A percentile compares a stretch with the other conserved stretches of the same genome.
Evolutionary conservation across 169 alveolate species (phyloP).

Genomic region (Perkinsus chesapeaki): DNA sequence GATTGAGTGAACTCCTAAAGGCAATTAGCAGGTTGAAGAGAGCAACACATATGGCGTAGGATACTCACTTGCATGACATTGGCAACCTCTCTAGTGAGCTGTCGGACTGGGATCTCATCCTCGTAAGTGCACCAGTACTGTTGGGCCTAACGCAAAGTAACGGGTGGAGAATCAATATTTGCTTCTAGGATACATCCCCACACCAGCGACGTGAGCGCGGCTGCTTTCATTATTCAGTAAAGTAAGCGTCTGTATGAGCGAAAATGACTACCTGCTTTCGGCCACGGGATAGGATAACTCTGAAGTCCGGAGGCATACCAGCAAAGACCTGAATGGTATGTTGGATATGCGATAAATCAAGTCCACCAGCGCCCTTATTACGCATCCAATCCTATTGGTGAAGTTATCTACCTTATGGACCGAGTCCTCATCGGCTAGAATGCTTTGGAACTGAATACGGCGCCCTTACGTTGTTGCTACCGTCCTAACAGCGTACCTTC

Average conservation of each 20-base stretch:
- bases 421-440: conserved; percentile 27
- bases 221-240: neutral
- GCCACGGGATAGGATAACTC: conserved; percentile 65
- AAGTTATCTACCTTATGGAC: conserved; percentile 84
- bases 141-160: conserved; percentile 50
- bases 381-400: conserved; percentile 79
- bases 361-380: conserved; percentile 54
- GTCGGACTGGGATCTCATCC: conserved; percentile 86
- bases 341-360: neutral
- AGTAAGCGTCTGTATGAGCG: neutral
- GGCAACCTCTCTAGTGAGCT: conserved; percentile 89
- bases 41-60: neutral
- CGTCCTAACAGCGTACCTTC: conserved; percentile 54
- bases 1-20: conserved; percentile 94
- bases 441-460: neutral
- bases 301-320: conserved; percentile 97
- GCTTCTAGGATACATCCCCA: neutral
- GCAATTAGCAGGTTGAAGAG: neutral
- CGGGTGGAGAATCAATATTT: neutral
- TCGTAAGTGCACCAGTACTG: conserved; percentile 81
- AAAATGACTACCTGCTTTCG: neutral
- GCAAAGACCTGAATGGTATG: conserved; percentile 83
- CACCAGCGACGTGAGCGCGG: neutral
- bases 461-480: neutral
- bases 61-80: conserved; percentile 62